These are phyloP conservation scores for Metarhizium brunneum DNA, from an alignment of 2,329 filamentous ascomycete species.

Conservation along the genomic window DNA sequence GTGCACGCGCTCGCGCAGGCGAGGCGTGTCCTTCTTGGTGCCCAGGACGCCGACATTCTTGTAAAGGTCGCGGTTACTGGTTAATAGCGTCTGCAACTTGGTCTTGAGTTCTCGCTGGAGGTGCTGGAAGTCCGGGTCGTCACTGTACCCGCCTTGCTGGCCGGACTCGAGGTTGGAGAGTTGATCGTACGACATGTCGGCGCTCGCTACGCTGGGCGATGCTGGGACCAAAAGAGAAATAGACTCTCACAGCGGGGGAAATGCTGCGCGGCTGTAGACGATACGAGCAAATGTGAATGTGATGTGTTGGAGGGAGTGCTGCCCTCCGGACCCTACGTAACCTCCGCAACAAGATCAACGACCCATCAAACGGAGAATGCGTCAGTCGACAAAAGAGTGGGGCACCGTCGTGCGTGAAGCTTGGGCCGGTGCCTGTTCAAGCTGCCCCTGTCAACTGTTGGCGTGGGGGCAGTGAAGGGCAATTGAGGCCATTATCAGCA, in stretches of 20 bases:
- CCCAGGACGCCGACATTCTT: constrained; percentile 80
- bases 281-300: no score
- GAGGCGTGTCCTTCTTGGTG: constrained; percentile 82
- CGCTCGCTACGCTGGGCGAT: neutral
- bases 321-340: no score
- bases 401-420: neutral
- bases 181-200: constrained; percentile 81
- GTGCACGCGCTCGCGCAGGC: constrained; percentile 83
- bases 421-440: neutral
- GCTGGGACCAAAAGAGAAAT: neutral
- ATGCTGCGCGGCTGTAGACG: no score
- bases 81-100: constrained; percentile 80
- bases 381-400: neutral
- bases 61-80: constrained; percentile 76
- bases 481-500: constrained; percentile 14
- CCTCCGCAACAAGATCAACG: no score
- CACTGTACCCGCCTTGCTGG: constrained; percentile 68
- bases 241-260: neutral
- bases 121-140: constrained; percentile 85
- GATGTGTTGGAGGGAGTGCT: no score
- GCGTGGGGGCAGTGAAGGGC: no score
- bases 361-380: neutral
- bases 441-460: neutral
- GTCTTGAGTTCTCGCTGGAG: constrained; percentile 77
- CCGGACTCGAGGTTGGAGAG: constrained; percentile 75